phyloP scores from a whole-genome alignment of 129 eudicot genomes.

The Saposhnikovia divaricata region DNA sequence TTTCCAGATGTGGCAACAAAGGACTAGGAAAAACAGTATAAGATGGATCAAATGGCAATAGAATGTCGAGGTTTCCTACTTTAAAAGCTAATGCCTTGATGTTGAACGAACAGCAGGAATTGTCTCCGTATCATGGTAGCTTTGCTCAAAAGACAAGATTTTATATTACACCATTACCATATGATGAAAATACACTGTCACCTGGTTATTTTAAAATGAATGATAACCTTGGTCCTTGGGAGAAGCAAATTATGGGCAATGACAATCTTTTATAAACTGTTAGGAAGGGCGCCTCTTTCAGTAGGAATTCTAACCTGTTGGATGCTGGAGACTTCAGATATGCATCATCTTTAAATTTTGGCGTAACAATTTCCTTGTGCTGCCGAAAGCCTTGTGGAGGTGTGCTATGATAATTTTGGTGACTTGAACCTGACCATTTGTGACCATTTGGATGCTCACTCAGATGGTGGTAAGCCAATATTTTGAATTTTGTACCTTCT shows the following conservation, averaged over 20 bases:
- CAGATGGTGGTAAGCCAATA: constrained; percentile 67
- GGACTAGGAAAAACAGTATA: constrained; percentile 48
- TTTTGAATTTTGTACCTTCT: neutral
- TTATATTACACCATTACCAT: constrained; percentile 25
- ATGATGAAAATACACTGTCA: constrained; percentile 35
- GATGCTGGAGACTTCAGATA: constrained; percentile 26
- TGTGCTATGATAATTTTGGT: constrained; percentile 56
- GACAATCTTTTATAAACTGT: constrained; percentile 39
- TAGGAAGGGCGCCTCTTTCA: constrained; percentile 34
- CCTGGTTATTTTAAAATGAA: constrained; percentile 30
- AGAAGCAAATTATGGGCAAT: constrained; percentile 30
- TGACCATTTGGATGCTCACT: constrained; percentile 85
- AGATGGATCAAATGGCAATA: constrained; percentile 33
- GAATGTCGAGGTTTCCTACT: constrained; percentile 32
- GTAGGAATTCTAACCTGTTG: constrained; percentile 32
- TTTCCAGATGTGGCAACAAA: constrained; percentile 25
- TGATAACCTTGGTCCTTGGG: constrained; percentile 72
- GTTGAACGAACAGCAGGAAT: constrained; percentile 42
- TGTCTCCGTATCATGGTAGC: constrained; percentile 29
- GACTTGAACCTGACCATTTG: constrained; percentile 74
- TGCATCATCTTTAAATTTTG: constrained; percentile 56
- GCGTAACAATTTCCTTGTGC: constrained; percentile 76
- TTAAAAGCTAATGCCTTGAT: constrained; percentile 31
- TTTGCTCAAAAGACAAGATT: neutral
- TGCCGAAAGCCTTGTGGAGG: constrained; percentile 74